These are phyloP conservation scores for Sarcodon sp. DNA, from an alignment of 768 basidiomycete genomes.

Conservation along the genomic window DNA sequence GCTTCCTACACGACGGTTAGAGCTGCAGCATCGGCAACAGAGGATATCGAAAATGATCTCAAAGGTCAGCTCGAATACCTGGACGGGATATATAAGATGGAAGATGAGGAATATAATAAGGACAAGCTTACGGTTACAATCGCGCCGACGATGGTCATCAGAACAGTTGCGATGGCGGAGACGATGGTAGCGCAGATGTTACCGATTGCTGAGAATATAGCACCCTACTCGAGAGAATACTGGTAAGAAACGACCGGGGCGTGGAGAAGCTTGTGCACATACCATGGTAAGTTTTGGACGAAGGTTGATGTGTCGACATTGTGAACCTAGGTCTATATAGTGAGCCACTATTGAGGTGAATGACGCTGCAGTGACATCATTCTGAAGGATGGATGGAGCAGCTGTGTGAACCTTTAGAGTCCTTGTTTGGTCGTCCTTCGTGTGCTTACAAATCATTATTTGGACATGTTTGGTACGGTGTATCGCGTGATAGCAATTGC, in stretches of 20 bases:
- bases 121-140: slow-evolving; percentile 43
- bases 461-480: no score
- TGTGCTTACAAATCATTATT: no score
- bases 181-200: slow-evolving; percentile 44
- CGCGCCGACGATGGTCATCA: slow-evolving; percentile 46
- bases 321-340: not conserved
- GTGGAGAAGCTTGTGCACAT: not conserved
- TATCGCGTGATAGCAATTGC: not conserved
- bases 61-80: slow-evolving; percentile 58
- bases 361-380: not conserved
- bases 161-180: slow-evolving; percentile 41
- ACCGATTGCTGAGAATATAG: slow-evolving; percentile 55
- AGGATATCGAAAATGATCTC: slow-evolving; percentile 40
- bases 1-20: slow-evolving; percentile 14
- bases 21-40: slow-evolving; percentile 25
- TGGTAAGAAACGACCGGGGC: not conserved
- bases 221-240: slow-evolving; percentile 25
- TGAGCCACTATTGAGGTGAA: not conserved
- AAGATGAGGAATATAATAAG: not conserved
- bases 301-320: not conserved
- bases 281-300: not conserved
- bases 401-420: not conserved
- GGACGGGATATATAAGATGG: not conserved
- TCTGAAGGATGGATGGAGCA: not conserved
- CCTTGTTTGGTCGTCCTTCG: not conserved